Base-by-base conservation (phyloP, 768 basidiomycete genomes). In the Pisolithus sp. region DNA sequence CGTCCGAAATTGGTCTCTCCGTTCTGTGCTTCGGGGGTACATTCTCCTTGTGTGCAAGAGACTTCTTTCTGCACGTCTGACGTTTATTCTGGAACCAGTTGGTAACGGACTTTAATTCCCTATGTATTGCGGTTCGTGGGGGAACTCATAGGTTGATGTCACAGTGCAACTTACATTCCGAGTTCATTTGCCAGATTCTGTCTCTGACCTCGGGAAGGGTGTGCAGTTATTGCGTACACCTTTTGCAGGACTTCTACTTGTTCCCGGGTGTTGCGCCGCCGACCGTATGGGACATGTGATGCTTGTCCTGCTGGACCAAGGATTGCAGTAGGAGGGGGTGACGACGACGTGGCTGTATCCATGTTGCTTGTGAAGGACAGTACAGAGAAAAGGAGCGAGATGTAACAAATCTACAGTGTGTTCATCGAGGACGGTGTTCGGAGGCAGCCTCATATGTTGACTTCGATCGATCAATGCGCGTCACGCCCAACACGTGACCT, bases 21-120 rank as follows among this genome's bases (percentile, higher is more conserved):
- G 20, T 20, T 12, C 41, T 47, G 23, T 46, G 46, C 48, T 34
- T 58, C 18, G 52, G 7, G 13, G 49, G 56, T n/a, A 53, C 37
- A 50, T 67, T 69, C 49, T 68, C 68, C 31, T 50, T 61, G 38
- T 40, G 55, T 4, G 56, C 43, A 40, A 28, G 53, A 0, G 57
- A 59, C 52, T 60, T 67, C 46, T 45, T 63, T 49, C 59, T 58
- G 10, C 57, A 58, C 17, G 64, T 83, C 58, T 88, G 85, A 18
- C 86, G 83, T 67, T 79, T 86, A 67, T 89, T 89, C 66, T 89
- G 87, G 63, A 88, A 88, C 87, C 87, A 89, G 46, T 87, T 84
- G 10, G 85, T 84, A 49, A 84, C 81, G 1, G 82, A 82, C 58
- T 81, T 83, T 26, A 77, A 72, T 62, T 83, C 82, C 82, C 82